Percentiles rank a stretch among this genome's conserved stretches.
phyloP scores from a whole-genome alignment of 305 asterid species.

The Salvia sclarea region DNA sequence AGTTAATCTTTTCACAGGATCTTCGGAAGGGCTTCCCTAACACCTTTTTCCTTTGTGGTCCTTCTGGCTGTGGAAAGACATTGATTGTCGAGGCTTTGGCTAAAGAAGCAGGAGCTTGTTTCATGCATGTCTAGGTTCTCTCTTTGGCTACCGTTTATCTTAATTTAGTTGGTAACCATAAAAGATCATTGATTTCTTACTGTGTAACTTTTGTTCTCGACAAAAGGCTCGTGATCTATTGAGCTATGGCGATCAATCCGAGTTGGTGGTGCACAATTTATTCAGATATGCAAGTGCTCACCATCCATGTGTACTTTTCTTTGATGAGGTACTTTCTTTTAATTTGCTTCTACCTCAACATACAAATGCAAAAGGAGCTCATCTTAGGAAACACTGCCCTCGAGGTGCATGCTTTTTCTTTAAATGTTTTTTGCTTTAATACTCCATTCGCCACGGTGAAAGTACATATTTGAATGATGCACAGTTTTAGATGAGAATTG shows the following conservation, averaged over 20 bases:
- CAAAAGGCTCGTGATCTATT: slow-evolving; percentile 78
- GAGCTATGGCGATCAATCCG: slow-evolving; percentile 85
- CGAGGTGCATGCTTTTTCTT: no score
- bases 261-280: slow-evolving; percentile 65
- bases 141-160: slow-evolving; percentile 17
- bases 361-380: no score
- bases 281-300: slow-evolving; percentile 85
- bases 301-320: slow-evolving; percentile 81
- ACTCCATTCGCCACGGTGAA: no score
- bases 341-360: no score
- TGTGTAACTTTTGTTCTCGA: slow-evolving; percentile 28
- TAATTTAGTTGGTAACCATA: not conserved
- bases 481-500: no score
- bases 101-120: slow-evolving; percentile 86
- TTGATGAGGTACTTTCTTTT: not conserved
- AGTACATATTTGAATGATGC: no score
- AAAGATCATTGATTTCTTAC: slow-evolving; percentile 15
- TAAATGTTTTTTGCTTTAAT: no score
- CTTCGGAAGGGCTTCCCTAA: slow-evolving; percentile 55
- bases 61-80: slow-evolving; percentile 96
- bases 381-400: no score
- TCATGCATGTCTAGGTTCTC: slow-evolving; percentile 78
- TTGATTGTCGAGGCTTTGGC: no score
- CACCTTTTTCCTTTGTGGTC: slow-evolving; percentile 86
- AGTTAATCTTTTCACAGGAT: slow-evolving; percentile 50